Base-by-base conservation (phyloP, 1,284 basidiomycete genomes). In the Microbotryomycetes sp. region DNA sequence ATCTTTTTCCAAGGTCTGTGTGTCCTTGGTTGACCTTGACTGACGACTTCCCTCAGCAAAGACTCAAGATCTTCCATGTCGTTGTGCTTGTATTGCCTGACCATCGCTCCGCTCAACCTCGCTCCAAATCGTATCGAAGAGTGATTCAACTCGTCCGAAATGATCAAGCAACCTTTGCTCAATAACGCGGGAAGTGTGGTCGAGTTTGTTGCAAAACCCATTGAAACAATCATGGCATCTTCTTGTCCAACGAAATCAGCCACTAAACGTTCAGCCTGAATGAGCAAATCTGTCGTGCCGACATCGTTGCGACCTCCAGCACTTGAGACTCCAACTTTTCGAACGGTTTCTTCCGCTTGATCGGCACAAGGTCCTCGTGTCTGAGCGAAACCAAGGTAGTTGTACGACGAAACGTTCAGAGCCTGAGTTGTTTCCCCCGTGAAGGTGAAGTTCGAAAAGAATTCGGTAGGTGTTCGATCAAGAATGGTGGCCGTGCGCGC, bases 1-100 rank as follows among this genome's bases (percentile, higher is more conserved):
- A 99, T 98, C 81, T 97, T 97, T 81, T 96, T 97, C 94, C 94
- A 98, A 2, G 94, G 96, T 19, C 94, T 79, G 75, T 97, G 96
- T 0, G 92, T 97, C 78, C 92, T 87, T 2, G 94, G 92, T 77
- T 97, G 94, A 28, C 94, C 94, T 77, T 98, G 94, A 69, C 87
- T 90, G 77, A 99, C 96, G 50, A 86, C 87, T 77, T 99, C 96
- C 50, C 87, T 82, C 68, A 99, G 79, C 9, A 97, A 75, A 6
- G 79, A 76, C 77, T 97, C 93, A 62, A 99, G 80, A 54, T 81
- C 84, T 53, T 81, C 76, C 86, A 97, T 91, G 76, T 97, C 85
- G 75, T 97, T 98, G 77, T 99, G 96, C 81, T 94, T 94, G 85
- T 90, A 99, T 81, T 87, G 88, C 52, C 93, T 82, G 26, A 97